phyloP scores from a whole-genome alignment of 2,329 filamentous ascomycete species.

The Boeremia exigua region DNA sequence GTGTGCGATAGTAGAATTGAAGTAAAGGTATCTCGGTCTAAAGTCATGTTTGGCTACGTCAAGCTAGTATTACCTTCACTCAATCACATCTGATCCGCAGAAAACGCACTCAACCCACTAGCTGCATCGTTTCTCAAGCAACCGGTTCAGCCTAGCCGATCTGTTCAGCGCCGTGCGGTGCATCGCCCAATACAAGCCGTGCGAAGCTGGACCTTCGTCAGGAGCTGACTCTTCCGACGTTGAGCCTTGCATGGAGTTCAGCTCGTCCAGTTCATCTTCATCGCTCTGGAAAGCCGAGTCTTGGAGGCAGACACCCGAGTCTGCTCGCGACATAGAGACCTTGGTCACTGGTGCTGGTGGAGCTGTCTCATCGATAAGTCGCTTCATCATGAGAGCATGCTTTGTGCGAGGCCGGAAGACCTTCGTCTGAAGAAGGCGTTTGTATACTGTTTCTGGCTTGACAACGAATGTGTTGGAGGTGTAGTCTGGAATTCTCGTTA shows the following conservation, averaged over 20 bases:
- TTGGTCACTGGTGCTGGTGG: background rate
- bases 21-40: no score
- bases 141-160: background rate
- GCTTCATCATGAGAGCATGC: background rate
- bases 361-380: background rate
- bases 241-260: no score
- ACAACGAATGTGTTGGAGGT: background rate
- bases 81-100: background rate
- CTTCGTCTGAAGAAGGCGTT: background rate
- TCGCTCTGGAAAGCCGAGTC: background rate
- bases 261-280: background rate
- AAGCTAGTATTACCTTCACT: background rate
- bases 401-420: background rate
- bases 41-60: no score
- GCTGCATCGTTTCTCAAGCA: background rate
- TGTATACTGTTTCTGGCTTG: background rate
- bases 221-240: background rate
- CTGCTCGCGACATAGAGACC: background rate
- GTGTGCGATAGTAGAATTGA: no score
- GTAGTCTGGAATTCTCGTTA: background rate
- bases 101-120: background rate
- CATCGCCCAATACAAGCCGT: background rate
- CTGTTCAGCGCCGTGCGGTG: background rate
- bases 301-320: background rate
- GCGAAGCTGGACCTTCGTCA: background rate